Evolutionary conservation across 2,329 filamentous ascomycete species (phyloP), one percentile per base, ranked within the genome.

Genomic region (Tympanopsis confertula): DNA sequence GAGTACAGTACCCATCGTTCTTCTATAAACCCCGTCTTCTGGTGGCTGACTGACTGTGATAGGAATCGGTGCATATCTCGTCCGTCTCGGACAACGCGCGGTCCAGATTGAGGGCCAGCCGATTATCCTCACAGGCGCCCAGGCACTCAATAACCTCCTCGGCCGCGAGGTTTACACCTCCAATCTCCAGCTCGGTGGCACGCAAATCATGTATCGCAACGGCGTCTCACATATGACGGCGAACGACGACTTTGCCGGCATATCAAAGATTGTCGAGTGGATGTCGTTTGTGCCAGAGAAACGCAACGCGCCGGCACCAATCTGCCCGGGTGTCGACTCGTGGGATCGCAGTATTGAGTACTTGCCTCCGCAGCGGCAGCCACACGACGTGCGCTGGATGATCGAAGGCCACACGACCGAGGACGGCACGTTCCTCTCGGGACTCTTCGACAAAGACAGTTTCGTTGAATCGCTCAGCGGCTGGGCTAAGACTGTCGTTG

Each of bases 161-260:
- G 91, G 91, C 53, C 86, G 93, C 50, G 91, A 98, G 63, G 89
- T 98, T 19, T 98, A 98, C 69, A 95, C 91, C 18, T 96, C 91
- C 43, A 98, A 98, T 74, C 66, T 98, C 55, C 91, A 98, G 70
- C 86, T 98, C 47, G 91, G 91, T 78, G 91, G 91, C 51, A 98
- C 91, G n/a, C 91, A 98, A 65, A 98, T 98, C 74, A 98, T 98
- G 91, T 96, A 98, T 78, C 88, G 86, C 68, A 98, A 98, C 59
- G 91, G 91, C 77, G 91, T 98, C 30, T 96, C 91, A 17, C 91
- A 98, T 69, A 89, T 96, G 85, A 95, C 89, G 48, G 91, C 91
- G 52, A 84, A 82, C 50, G 89, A 98, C 55, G 91, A 98, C 66
- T 96, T 96, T 52, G 88, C 89, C 53, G 91, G 91, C 75, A 85